Percentiles rank a stretch among this genome's conserved stretches.
These are phyloP conservation scores for Pisolithus orientalis DNA, from an alignment of 768 basidiomycete species.

Conservation along the genomic window DNA sequence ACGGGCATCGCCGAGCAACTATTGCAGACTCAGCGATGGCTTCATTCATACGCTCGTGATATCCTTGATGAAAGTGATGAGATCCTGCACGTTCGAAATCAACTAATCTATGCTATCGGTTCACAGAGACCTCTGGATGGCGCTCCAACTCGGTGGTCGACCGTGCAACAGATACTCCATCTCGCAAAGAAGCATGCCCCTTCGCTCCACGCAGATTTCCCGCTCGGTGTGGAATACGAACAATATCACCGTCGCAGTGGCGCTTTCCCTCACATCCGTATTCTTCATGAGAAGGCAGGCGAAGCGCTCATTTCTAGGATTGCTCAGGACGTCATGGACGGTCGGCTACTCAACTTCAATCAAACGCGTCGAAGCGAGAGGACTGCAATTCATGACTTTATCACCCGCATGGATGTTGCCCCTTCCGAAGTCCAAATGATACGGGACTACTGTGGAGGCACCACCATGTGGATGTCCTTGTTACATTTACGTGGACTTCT, in stretches of 20 bases:
- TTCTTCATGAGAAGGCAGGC: conserved; percentile 1
- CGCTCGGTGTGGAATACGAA: conserved; percentile 5
- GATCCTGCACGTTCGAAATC: conserved; percentile 37
- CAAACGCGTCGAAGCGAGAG: conserved; percentile 12
- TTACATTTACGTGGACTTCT: conserved; percentile 43
- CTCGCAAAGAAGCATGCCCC: conserved; percentile 10
- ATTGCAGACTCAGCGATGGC: conserved; percentile 22
- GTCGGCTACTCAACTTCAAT: conserved; percentile 13
- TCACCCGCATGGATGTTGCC: conserved; percentile 11
- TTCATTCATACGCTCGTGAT: conserved; percentile 20
- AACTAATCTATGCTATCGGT: conserved; percentile 41
- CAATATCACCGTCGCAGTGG: neutral
- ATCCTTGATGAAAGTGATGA: conserved; percentile 28
- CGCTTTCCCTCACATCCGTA: conserved; percentile 4
- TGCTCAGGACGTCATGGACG: conserved; percentile 13
- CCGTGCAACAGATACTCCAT: conserved; percentile 31
- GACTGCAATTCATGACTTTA: conserved; percentile 15
- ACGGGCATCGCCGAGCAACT: conserved; percentile 11
- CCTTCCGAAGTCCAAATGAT: conserved; percentile 4
- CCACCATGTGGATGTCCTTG: conserved; percentile 28
- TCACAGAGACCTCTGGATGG: conserved; percentile 31
- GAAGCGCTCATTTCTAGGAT: neutral
- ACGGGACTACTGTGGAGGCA: conserved; percentile 8
- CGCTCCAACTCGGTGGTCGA: conserved; percentile 37
- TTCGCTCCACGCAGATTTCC: neutral